These are phyloP conservation scores for Termitomyces sp. DNA, from an alignment of 768 basidiomycete genomes.

Conservation along the genomic window DNA sequence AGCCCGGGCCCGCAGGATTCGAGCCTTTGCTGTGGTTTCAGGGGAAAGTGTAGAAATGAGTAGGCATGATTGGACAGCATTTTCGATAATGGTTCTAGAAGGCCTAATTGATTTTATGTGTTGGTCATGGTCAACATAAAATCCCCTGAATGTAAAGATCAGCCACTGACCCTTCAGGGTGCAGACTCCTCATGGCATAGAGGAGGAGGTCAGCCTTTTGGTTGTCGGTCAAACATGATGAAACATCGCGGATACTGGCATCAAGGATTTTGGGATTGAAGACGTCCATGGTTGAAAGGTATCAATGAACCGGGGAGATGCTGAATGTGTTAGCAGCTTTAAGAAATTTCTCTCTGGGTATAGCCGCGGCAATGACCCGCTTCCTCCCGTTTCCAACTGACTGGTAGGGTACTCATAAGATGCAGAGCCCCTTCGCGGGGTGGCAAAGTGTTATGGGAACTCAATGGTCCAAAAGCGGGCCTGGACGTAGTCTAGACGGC, in stretches of 20 bases:
- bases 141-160: background rate
- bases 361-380: conserved; percentile 2
- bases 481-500: conserved; percentile 10
- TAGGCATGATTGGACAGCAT: conserved; percentile 67
- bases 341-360: background rate
- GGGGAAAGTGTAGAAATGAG: conserved; percentile 47
- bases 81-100: conserved; percentile 62
- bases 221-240: conserved; percentile 48
- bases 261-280: conserved; percentile 78
- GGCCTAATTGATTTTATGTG: conserved; percentile 25
- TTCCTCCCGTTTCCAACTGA: background rate
- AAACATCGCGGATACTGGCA: conserved; percentile 68
- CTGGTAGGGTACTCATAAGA: conserved; percentile 2
- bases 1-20: conserved; percentile 61
- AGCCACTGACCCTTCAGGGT: conserved; percentile 53
- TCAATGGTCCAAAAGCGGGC: conserved; percentile 2
- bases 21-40: conserved; percentile 50
- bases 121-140: background rate
- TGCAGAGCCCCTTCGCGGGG: background rate
- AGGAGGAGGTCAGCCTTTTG: conserved; percentile 69
- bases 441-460: background rate
- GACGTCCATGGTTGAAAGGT: conserved; percentile 38
- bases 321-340: background rate
- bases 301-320: background rate
- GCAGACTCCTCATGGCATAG: conserved; percentile 79